These are phyloP conservation scores for Ustilago vetiveriae DNA, from an alignment of 1,284 basidiomycete species.

Conservation along the genomic window DNA sequence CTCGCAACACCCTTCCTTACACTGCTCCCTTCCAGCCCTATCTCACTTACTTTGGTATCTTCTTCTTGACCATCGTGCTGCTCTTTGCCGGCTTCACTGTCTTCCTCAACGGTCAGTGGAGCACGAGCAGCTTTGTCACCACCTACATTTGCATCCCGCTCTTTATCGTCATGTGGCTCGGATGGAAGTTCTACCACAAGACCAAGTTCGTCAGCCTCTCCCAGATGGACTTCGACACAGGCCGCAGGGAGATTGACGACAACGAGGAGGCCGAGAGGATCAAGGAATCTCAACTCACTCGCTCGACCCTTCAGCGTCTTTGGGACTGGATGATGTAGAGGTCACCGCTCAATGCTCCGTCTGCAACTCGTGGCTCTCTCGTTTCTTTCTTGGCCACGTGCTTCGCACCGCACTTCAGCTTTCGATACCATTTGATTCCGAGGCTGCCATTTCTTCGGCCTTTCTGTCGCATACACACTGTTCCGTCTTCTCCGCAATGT, in stretches of 20 bases:
- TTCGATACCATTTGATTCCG: no score
- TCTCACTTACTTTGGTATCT: slow-evolving; percentile 50
- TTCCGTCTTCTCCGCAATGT: slow-evolving; percentile 26
- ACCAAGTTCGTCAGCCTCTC: slow-evolving; percentile 63
- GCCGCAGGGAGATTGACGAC: slow-evolving; percentile 62
- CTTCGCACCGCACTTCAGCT: no score
- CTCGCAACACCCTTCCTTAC: slow-evolving; percentile 71
- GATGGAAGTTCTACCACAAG: slow-evolving; percentile 72
- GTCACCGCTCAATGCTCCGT: no score
- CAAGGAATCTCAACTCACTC: slow-evolving; percentile 22
- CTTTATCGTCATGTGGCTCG: slow-evolving; percentile 80
- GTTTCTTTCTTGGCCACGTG: no score
- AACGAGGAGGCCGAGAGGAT: slow-evolving; percentile 31
- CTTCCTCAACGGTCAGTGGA: slow-evolving; percentile 59
- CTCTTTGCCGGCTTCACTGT: slow-evolving; percentile 68
- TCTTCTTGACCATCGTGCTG: slow-evolving; percentile 47
- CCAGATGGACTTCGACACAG: slow-evolving; percentile 72
- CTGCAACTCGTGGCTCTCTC: no score
- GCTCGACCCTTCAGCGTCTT: slow-evolving; percentile 19
- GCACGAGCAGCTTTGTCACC: slow-evolving; percentile 77
- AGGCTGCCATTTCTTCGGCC: no score
- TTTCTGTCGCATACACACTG: slow-evolving; percentile 1
- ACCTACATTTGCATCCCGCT: slow-evolving; percentile 79
- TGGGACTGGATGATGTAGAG: slow-evolving; percentile 45
- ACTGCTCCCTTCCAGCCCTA: slow-evolving; percentile 68